Percentiles rank a stretch among this genome's conserved stretches.
phyloP scores from a whole-genome alignment of 768 basidiomycete species.

The Mycena indigotica region DNA sequence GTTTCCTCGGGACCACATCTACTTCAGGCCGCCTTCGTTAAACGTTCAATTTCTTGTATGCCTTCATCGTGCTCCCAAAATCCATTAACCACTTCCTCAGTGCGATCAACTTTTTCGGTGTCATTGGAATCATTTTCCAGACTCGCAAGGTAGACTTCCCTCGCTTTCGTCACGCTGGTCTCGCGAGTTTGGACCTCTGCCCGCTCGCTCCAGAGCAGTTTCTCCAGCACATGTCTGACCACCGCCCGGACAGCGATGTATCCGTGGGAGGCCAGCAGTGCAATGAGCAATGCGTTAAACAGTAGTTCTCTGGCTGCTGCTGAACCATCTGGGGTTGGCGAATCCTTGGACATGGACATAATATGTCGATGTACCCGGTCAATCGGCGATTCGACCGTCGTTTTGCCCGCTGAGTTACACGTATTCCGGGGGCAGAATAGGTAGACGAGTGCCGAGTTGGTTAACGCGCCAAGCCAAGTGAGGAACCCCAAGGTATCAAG shows the following conservation, averaged over 20 bases:
- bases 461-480: conserved; percentile 86
- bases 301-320: conserved; percentile 54
- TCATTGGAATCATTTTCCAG: conserved; percentile 24
- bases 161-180: conserved; percentile 50
- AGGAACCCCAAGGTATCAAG: conserved; percentile 84
- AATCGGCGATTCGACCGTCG: conserved; percentile 21
- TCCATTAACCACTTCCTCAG: conserved; percentile 31
- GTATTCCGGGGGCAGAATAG: conserved; percentile 60
- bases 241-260: conserved; percentile 66
- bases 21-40: conserved; percentile 57
- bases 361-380: conserved; percentile 33
- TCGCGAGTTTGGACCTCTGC: conserved; percentile 62
- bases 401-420: conserved; percentile 20
- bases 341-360: conserved; percentile 22
- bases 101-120: conserved; percentile 23
- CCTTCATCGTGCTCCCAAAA: conserved; percentile 82
- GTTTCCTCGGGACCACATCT: not conserved
- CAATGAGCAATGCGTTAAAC: conserved; percentile 67
- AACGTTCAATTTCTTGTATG: conserved; percentile 66
- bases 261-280: conserved; percentile 85
- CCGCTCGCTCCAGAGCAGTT: conserved; percentile 76
- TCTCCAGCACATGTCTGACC: conserved; percentile 71
- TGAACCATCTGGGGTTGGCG: conserved; percentile 17
- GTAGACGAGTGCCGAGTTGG: conserved; percentile 88
- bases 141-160: conserved; percentile 32